Evolutionary conservation across 331 rosid species (phyloP).

Genomic region (Stylosanthes scabra): DNA sequence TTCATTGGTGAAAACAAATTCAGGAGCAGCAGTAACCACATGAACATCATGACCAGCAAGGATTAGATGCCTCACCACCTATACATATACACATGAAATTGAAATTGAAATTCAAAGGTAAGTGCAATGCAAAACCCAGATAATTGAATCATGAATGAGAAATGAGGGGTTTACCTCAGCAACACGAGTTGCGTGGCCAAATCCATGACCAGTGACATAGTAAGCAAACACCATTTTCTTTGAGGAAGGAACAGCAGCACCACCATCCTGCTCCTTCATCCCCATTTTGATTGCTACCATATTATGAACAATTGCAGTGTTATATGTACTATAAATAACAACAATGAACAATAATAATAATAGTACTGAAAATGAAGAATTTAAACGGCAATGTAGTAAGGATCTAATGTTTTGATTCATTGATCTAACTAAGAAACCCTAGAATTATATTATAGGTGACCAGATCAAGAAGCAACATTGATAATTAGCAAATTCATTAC

Average conservation of each 20-base stretch:
- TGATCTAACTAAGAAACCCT: no score
- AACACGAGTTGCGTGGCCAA: conserved; percentile 63
- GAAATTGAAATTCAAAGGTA: no score
- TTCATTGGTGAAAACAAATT: conserved; percentile 89
- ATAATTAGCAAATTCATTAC: no score
- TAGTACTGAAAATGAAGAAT: background rate
- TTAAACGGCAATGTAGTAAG: background rate
- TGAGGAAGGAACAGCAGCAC: conserved; percentile 58
- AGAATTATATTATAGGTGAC: no score
- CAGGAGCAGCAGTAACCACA: conserved; percentile 94
- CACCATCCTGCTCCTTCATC: conserved; percentile 63
- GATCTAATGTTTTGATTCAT: background rate
- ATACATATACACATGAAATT: conserved; percentile 8
- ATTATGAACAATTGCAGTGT: background rate
- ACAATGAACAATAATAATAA: no score
- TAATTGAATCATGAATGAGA: no score
- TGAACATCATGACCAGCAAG: conserved; percentile 96
- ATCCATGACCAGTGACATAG: conserved; percentile 96
- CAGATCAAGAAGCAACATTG: no score
- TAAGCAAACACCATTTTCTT: conserved; percentile 84
- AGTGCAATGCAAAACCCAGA: no score
- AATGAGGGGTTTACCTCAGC: no score
- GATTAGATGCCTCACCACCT: conserved; percentile 91
- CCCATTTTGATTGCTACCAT: conserved; percentile 54
- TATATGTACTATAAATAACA: background rate